Evolutionary conservation across 2,329 filamentous ascomycete genomes (phyloP).

Genomic region (Periconia sp.): DNA sequence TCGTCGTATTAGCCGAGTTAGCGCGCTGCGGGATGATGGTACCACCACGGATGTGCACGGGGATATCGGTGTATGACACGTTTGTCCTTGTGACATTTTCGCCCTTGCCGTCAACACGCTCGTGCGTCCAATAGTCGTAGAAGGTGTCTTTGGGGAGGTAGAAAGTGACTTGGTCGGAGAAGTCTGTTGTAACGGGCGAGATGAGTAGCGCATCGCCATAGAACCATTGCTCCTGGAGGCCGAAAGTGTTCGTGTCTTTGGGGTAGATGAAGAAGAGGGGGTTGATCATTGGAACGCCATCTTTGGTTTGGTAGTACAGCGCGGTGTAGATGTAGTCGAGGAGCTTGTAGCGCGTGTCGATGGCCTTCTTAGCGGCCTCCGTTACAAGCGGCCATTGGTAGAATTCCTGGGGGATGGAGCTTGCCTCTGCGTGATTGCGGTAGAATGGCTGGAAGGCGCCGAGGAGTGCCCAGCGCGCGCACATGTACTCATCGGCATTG

Average conservation of each 20-base stretch:
- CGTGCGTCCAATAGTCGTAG: constrained; percentile 66
- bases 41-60: constrained; percentile 72
- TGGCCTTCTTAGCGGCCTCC: constrained; percentile 69
- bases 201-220: constrained; percentile 64
- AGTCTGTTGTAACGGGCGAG: constrained; percentile 61
- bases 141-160: constrained; percentile 65
- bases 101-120: constrained; percentile 54
- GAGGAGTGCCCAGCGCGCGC: constrained; percentile 75
- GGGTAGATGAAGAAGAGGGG: constrained; percentile 78
- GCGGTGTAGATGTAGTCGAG: constrained; percentile 82
- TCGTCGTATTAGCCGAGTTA: constrained; percentile 65
- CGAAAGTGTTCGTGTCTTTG: constrained; percentile 58
- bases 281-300: constrained; percentile 70
- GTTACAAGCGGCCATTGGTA: constrained; percentile 72
- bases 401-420: constrained; percentile 69
- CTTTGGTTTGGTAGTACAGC: constrained; percentile 63
- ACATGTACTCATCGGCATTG: constrained; percentile 71
- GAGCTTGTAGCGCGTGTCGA: constrained; percentile 75
- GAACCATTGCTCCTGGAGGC: constrained; percentile 64
- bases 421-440: constrained; percentile 71
- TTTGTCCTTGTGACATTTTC: constrained; percentile 51
- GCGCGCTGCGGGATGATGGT: constrained; percentile 67
- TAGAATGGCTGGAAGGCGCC: constrained; percentile 79
- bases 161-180: constrained; percentile 58
- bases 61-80: constrained; percentile 61